A percentile compares a stretch with the other conserved stretches of the same genome.
Evolutionary conservation across 148 eudicot species (phyloP).

Genomic region (Rhododendron vialii): DNA sequence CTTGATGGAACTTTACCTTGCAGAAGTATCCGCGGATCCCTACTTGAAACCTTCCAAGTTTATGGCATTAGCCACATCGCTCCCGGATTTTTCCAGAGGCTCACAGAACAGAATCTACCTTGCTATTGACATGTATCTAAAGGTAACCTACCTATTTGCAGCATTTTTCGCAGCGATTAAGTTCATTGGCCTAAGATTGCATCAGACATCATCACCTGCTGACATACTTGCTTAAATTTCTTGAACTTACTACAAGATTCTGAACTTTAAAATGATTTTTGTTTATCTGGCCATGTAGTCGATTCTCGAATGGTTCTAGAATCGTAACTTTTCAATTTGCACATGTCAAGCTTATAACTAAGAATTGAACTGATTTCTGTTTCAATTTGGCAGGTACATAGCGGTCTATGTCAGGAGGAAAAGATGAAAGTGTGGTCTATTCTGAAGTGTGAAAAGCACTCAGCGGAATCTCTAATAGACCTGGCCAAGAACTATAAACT

Average conservation of each 20-base stretch:
- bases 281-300: not conserved
- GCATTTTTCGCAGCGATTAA: not conserved
- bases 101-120: slow-evolving; percentile 43
- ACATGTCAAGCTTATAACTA: not conserved
- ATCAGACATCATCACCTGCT: not conserved
- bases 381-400: slow-evolving; percentile 34
- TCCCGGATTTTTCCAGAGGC: slow-evolving; percentile 50
- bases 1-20: slow-evolving; percentile 50
- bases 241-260: not conserved
- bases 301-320: not conserved
- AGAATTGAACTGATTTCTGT: not conserved
- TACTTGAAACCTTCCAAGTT: slow-evolving; percentile 45
- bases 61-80: slow-evolving; percentile 25
- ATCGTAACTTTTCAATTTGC: not conserved
- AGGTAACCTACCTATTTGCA: slow-evolving; percentile 30
- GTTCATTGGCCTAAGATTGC: not conserved
- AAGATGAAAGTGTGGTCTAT: slow-evolving; percentile 31
- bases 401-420: slow-evolving; percentile 32
- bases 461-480: slow-evolving; percentile 19
- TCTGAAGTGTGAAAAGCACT: slow-evolving; percentile 41
- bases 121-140: slow-evolving; percentile 45
- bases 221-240: not conserved
- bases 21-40: slow-evolving; percentile 56
- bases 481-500: slow-evolving; percentile 30
- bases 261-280: too few species aligned